Evolutionary conservation across 1,284 basidiomycete genomes (phyloP).

Genomic region (Moesziomyces parantarcticus): DNA sequence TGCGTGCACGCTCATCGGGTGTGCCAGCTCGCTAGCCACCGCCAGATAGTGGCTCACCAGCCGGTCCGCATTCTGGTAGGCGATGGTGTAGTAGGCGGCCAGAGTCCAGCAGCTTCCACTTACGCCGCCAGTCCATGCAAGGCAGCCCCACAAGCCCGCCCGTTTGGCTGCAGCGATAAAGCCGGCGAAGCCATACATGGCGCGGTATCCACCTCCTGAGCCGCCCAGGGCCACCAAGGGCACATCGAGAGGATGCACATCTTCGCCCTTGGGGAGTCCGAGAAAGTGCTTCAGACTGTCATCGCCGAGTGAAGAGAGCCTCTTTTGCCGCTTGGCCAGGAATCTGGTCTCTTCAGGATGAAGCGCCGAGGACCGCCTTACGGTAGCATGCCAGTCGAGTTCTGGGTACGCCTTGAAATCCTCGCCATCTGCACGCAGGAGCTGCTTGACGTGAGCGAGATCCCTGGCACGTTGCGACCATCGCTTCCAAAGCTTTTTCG

Average conservation of each 20-base stretch:
- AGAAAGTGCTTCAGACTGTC: slow-evolving; percentile 45
- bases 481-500: slow-evolving; percentile 27
- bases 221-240: slow-evolving; percentile 66
- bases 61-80: slow-evolving; percentile 43
- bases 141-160: slow-evolving; percentile 60
- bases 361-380: slow-evolving; percentile 48
- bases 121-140: slow-evolving; percentile 64
- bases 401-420: slow-evolving; percentile 59
- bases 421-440: slow-evolving; percentile 29
- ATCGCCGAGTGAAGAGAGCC: slow-evolving; percentile 38
- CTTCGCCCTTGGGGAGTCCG: slow-evolving; percentile 49
- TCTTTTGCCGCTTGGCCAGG: slow-evolving; percentile 28
- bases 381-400: slow-evolving; percentile 56
- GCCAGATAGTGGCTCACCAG: slow-evolving; percentile 54
- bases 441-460: slow-evolving; percentile 46
- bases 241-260: slow-evolving; percentile 65
- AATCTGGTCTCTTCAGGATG: slow-evolving; percentile 50
- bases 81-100: slow-evolving; percentile 58
- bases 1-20: slow-evolving; percentile 62
- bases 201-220: slow-evolving; percentile 67
- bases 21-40: slow-evolving; percentile 57
- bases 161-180: slow-evolving; percentile 59
- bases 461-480: slow-evolving; percentile 55
- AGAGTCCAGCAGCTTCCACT: slow-evolving; percentile 67
- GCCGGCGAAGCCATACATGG: slow-evolving; percentile 61